Evolutionary conservation across 306 rosid species (phyloP).

Genomic region (Corylus americana): DNA sequence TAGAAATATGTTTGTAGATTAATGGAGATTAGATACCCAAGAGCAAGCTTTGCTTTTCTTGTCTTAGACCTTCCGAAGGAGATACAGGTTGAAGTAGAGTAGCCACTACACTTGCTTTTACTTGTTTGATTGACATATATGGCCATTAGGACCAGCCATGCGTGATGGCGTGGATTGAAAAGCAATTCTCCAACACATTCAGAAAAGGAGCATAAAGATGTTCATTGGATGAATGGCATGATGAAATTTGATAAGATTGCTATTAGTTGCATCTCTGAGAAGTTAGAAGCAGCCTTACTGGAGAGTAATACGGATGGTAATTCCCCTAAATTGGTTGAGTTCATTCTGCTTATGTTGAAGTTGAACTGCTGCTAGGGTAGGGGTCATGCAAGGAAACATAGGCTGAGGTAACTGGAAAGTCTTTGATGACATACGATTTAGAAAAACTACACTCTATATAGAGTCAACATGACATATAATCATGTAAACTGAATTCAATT

Average conservation of each 20-base stretch:
- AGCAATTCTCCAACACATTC: background rate
- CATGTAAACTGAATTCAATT: background rate
- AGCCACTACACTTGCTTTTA: background rate
- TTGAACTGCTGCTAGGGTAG: background rate
- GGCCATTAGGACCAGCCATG: background rate
- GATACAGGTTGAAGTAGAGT: background rate
- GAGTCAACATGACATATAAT: background rate
- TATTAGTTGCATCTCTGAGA: background rate
- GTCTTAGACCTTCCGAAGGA: background rate
- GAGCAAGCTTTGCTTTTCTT: background rate
- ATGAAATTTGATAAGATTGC: background rate
- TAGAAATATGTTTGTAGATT: background rate
- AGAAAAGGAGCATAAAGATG: background rate
- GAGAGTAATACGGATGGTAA: background rate
- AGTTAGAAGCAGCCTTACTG: background rate
- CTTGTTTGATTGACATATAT: background rate
- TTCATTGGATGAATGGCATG: background rate
- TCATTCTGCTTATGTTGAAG: background rate
- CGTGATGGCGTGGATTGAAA: background rate
- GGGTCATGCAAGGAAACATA: background rate
- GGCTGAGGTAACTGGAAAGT: background rate
- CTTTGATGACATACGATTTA: background rate
- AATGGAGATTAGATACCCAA: background rate
- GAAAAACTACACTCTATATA: background rate
- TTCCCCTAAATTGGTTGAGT: background rate